Evolutionary conservation across 2,329 filamentous ascomycete species (phyloP).

Genomic region (Talaromyces rugulosus): DNA sequence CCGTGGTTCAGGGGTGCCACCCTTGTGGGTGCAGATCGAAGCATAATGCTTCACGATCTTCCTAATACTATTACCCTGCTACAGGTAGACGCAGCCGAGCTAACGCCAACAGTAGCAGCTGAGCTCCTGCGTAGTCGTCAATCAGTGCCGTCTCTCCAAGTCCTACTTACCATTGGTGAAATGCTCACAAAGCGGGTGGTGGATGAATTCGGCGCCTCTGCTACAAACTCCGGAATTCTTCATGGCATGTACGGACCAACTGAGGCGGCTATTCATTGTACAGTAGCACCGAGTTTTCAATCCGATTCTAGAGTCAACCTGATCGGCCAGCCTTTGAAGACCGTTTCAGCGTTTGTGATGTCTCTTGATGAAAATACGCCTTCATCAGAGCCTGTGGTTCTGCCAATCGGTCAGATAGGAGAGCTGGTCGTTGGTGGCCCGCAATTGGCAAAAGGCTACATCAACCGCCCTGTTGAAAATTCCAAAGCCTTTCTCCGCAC

Average conservation of each 20-base stretch:
- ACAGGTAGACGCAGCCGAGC: constrained; percentile 75
- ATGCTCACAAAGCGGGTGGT: constrained; percentile 80
- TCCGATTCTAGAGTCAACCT: constrained; percentile 57
- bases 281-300: constrained; percentile 62
- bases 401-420: constrained; percentile 65
- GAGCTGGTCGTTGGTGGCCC: constrained; percentile 78
- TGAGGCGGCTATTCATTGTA: constrained; percentile 88
- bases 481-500: constrained; percentile 65
- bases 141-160: constrained; percentile 62
- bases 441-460: constrained; percentile 75
- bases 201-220: constrained; percentile 67
- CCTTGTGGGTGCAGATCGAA: constrained; percentile 66
- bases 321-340: constrained; percentile 75
- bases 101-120: constrained; percentile 82
- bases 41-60: constrained; percentile 70
- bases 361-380: constrained; percentile 36
- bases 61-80: constrained; percentile 61
- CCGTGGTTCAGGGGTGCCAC: constrained; percentile 70
- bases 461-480: constrained; percentile 77
- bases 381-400: constrained; percentile 43
- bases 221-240: constrained; percentile 57
- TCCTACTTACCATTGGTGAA: constrained; percentile 84
- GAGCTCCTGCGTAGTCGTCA: constrained; percentile 67
- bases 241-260: constrained; percentile 96
- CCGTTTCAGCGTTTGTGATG: constrained; percentile 73